A percentile compares a stretch with the other conserved stretches of the same genome.
Conservation (phyloP, 2,329 filamentous ascomycete species). For the Ophiocordyceps camponoti-rufipedis region DNA sequence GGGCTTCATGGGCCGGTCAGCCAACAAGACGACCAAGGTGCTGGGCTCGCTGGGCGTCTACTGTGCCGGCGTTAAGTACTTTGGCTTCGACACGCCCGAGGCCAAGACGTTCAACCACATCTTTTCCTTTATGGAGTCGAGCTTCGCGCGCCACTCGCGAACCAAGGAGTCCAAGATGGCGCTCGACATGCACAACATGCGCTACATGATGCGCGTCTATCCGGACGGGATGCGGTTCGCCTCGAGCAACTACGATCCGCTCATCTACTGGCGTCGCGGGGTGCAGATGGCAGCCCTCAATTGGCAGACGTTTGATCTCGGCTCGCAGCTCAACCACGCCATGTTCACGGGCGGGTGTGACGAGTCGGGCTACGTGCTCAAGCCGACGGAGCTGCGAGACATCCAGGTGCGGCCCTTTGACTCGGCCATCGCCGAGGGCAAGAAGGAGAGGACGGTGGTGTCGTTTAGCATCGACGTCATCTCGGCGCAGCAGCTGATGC, state of each 20-base stretch:
- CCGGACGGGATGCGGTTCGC: slow-evolving; percentile 65
- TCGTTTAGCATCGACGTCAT: slow-evolving; percentile 76
- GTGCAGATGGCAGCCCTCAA: slow-evolving; percentile 97
- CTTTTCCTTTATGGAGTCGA: slow-evolving; percentile 83
- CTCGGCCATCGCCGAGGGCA: slow-evolving; percentile 33
- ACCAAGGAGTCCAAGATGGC: slow-evolving; percentile 58
- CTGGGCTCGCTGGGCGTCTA: slow-evolving; percentile 76
- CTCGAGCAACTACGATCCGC: slow-evolving; percentile 87
- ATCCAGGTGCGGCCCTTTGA: slow-evolving; percentile 40
- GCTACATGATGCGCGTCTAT: slow-evolving; percentile 85
- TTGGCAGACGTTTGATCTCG: slow-evolving; percentile 94
- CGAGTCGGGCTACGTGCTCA: slow-evolving; percentile 80
- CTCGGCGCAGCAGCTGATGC: slow-evolving; percentile 86
- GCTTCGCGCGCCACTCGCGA: slow-evolving; percentile 65
- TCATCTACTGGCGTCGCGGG: slow-evolving; percentile 83
- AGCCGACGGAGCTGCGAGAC: slow-evolving; percentile 69
- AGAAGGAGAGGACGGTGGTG: slow-evolving; percentile 65
- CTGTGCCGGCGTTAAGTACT: slow-evolving; percentile 60
- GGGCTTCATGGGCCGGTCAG: slow-evolving; percentile 35
- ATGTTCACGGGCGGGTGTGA: slow-evolving; percentile 91
- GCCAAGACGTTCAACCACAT: slow-evolving; percentile 87
- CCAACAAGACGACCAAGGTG: slow-evolving; percentile 71
- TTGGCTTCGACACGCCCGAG: slow-evolving; percentile 58
- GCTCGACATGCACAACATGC: slow-evolving; percentile 79
- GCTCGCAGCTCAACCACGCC: slow-evolving; percentile 90